phyloP scores from a whole-genome alignment of 331 rosid genomes.

The Phaseolus coccineus region DNA sequence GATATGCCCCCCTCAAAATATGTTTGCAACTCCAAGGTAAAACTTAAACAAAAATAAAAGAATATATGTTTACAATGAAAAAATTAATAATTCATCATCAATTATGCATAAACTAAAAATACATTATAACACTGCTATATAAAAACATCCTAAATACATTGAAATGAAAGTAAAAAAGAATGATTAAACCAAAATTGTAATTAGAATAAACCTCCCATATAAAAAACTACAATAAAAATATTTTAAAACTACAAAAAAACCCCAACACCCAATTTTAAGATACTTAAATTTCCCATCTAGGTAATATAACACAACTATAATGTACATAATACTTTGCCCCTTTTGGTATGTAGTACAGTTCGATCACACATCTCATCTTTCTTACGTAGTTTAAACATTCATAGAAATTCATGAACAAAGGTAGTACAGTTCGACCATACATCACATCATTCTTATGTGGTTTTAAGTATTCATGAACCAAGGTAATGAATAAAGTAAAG shows the following conservation, averaged over 20 bases:
- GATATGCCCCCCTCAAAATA: not conserved
- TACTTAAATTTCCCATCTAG: not conserved
- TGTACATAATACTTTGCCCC: not conserved
- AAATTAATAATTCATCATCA: not conserved
- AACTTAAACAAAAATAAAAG: not conserved
- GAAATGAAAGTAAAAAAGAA: not conserved
- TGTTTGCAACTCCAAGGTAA: not conserved
- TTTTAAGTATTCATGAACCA: not conserved
- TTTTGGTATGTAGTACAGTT: not conserved
- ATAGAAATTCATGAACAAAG: not conserved
- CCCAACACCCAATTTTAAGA: slow-evolving; percentile 6
- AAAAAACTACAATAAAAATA: not conserved
- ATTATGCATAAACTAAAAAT: not conserved
- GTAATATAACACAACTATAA: not conserved
- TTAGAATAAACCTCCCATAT: not conserved
- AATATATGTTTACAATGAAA: not conserved
- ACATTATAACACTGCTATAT: not conserved
- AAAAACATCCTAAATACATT: slow-evolving; percentile 3
- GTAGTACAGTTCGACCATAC: not conserved
- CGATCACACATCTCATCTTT: slow-evolving; percentile 7
- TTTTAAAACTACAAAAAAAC: not conserved
- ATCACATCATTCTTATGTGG: not conserved
- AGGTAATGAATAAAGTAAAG: slow-evolving; percentile 30
- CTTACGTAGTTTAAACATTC: not conserved
- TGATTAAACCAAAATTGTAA: not conserved